These are phyloP conservation scores for Hypoxylon sp. DNA, from an alignment of 2,329 filamentous ascomycete species.

Conservation along the genomic window DNA sequence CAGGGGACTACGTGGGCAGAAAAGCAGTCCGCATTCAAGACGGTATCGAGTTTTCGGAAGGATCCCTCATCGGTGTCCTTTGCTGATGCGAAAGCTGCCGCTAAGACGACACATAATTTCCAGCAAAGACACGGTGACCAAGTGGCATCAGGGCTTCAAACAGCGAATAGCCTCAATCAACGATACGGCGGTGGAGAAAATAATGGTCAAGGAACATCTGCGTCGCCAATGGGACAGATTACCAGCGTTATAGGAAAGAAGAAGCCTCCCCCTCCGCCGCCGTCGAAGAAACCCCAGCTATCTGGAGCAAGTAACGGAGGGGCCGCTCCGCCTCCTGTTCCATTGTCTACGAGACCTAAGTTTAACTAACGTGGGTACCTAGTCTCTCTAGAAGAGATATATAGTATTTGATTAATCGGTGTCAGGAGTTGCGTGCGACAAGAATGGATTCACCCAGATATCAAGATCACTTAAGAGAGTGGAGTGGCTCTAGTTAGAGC, in stretches of 20 bases:
- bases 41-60: slow-evolving; percentile 66
- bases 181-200: slow-evolving; percentile 52
- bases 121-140: slow-evolving; percentile 75
- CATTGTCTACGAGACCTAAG: slow-evolving; percentile 59
- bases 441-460: slow-evolving; percentile 10
- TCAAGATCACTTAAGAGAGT: slow-evolving; percentile 10
- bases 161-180: slow-evolving; percentile 65
- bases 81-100: slow-evolving; percentile 65
- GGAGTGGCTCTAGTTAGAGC: background rate
- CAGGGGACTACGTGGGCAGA: slow-evolving; percentile 70
- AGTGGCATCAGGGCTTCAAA: slow-evolving; percentile 66
- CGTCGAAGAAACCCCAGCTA: slow-evolving; percentile 58
- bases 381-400: background rate
- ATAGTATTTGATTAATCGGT: background rate
- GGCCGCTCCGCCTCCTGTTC: slow-evolving; percentile 60
- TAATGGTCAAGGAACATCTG: slow-evolving; percentile 3
- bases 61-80: slow-evolving; percentile 69
- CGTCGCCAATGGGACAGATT: slow-evolving; percentile 27
- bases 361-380: slow-evolving; percentile 43
- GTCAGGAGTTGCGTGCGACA: slow-evolving; percentile 6
- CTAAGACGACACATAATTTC: slow-evolving; percentile 72
- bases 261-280: slow-evolving; percentile 56
- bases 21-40: slow-evolving; percentile 69
- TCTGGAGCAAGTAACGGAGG: slow-evolving; percentile 39
- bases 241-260: slow-evolving; percentile 53